Percentiles rank a stretch among this genome's conserved stretches.
Conservation (phyloP, 805 yeast species). For the Debaryomyces castellii region DNA sequence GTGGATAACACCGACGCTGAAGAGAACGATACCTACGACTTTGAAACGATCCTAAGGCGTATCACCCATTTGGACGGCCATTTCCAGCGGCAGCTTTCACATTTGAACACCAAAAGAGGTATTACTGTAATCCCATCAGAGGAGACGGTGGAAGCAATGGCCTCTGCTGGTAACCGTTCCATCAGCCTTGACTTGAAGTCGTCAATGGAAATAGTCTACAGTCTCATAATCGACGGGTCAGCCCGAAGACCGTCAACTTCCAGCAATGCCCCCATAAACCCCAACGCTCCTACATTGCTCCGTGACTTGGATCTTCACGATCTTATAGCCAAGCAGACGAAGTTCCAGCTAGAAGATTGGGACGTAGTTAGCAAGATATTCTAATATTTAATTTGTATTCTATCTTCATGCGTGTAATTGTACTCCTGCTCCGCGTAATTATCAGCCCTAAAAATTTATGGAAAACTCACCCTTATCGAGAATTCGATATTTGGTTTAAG, state of each 20-base stretch:
- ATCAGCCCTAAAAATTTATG: slow-evolving; percentile 2
- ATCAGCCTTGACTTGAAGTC: slow-evolving; percentile 18
- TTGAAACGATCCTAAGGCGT: slow-evolving; percentile 8
- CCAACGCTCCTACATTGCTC: slow-evolving; percentile 10
- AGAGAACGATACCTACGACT: slow-evolving; percentile 13
- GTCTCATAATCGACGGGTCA: slow-evolving; percentile 17
- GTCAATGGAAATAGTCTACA: slow-evolving; percentile 33
- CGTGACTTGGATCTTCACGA: slow-evolving; percentile 21
- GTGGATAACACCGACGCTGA: not conserved
- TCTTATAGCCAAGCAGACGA: slow-evolving; percentile 23
- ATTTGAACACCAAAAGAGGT: not conserved
- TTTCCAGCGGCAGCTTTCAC: slow-evolving; percentile 1
- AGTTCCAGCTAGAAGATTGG: slow-evolving; percentile 28
- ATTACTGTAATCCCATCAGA: not conserved
- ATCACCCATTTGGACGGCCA: slow-evolving; percentile 6
- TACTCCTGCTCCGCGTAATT: slow-evolving; percentile 5
- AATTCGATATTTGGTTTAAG: not conserved
- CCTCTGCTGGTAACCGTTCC: not conserved
- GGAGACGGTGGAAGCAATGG: not conserved
- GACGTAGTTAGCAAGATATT: slow-evolving; percentile 33
- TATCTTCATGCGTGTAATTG: slow-evolving; percentile 1
- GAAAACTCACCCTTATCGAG: slow-evolving; percentile 10
- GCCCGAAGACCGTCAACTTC: slow-evolving; percentile 4
- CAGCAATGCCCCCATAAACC: not conserved
- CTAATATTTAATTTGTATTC: too few species aligned